Conservation (phyloP, 306 rosid species). For the Erythrophleum fordii region DNA sequence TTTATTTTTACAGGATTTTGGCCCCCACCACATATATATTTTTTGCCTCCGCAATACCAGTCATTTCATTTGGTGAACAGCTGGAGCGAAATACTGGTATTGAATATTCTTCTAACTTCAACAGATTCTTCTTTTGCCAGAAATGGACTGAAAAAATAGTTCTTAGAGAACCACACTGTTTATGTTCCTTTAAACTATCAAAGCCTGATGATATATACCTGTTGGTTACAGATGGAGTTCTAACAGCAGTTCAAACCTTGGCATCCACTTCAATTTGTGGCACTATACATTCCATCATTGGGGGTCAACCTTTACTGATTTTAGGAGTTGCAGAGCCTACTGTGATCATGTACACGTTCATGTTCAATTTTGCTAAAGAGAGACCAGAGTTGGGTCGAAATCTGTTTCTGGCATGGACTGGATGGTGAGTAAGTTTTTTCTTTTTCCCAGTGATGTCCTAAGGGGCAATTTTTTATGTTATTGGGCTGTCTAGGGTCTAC, state of each 20-base stretch:
- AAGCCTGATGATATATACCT: neutral
- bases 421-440: constrained; percentile 58
- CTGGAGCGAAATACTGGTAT: constrained; percentile 76
- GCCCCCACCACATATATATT: constrained; percentile 93
- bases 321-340: constrained; percentile 99
- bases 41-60: constrained; percentile 87
- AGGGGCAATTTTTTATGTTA: neutral
- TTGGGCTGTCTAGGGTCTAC: neutral
- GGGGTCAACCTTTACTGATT: constrained; percentile 93
- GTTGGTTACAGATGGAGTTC: constrained; percentile 69
- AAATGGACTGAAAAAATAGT: neutral
- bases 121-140: neutral
- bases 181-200: neutral
- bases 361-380: constrained; percentile 92
- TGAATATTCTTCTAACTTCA: constrained; percentile 36
- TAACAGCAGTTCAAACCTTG: constrained; percentile 94
- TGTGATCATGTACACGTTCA: constrained; percentile 93
- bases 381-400: constrained; percentile 73
- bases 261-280: constrained; percentile 91
- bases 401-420: constrained; percentile 88
- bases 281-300: constrained; percentile 81
- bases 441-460: neutral
- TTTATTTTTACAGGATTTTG: constrained; percentile 64
- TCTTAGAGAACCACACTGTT: neutral
- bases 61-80: constrained; percentile 85